phyloP scores from a whole-genome alignment of 1,284 basidiomycete genomes.

The Peniophora sp. region DNA sequence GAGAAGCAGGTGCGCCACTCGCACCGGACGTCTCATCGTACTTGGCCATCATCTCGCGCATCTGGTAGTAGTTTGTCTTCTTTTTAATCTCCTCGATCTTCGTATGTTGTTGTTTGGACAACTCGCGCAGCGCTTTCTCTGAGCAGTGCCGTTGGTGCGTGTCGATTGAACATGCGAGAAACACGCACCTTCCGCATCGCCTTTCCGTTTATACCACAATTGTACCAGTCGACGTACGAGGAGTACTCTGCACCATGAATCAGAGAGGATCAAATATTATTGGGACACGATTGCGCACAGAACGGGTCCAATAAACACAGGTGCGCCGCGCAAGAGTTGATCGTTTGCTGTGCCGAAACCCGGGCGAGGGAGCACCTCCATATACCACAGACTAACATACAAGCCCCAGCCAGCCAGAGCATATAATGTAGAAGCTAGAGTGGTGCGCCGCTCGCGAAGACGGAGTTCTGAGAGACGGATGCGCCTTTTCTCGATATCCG shows the following conservation, averaged over 20 bases:
- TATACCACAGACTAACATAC: slow-evolving; percentile 82
- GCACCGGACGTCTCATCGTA: slow-evolving; percentile 58
- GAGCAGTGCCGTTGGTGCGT: slow-evolving; percentile 3
- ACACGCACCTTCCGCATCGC: slow-evolving; percentile 74
- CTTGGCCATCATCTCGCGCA: slow-evolving; percentile 82
- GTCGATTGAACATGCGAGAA: not conserved
- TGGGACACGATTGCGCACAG: slow-evolving; percentile 49
- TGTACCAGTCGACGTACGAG: slow-evolving; percentile 79
- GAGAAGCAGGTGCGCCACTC: slow-evolving; percentile 25
- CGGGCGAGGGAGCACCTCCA: slow-evolving; percentile 47
- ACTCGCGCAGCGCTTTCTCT: slow-evolving; percentile 76
- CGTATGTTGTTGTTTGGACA: slow-evolving; percentile 75
- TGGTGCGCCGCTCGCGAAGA: slow-evolving; percentile 76
- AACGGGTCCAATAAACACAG: slow-evolving; percentile 70
- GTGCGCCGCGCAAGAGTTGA: slow-evolving; percentile 39
- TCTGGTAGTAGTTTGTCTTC: slow-evolving; percentile 93
- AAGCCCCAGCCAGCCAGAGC: slow-evolving; percentile 74
- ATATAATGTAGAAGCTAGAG: slow-evolving; percentile 77
- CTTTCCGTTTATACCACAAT: slow-evolving; percentile 82
- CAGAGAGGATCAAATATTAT: not conserved
- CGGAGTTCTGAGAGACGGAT: slow-evolving; percentile 83
- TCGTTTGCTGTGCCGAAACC: slow-evolving; percentile 32
- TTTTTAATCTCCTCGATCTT: slow-evolving; percentile 97
- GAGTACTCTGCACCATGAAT: slow-evolving; percentile 53
- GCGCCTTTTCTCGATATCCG: slow-evolving; percentile 70